Base-by-base conservation (phyloP, 2,329 filamentous ascomycete species). In the Onygena corvina region DNA sequence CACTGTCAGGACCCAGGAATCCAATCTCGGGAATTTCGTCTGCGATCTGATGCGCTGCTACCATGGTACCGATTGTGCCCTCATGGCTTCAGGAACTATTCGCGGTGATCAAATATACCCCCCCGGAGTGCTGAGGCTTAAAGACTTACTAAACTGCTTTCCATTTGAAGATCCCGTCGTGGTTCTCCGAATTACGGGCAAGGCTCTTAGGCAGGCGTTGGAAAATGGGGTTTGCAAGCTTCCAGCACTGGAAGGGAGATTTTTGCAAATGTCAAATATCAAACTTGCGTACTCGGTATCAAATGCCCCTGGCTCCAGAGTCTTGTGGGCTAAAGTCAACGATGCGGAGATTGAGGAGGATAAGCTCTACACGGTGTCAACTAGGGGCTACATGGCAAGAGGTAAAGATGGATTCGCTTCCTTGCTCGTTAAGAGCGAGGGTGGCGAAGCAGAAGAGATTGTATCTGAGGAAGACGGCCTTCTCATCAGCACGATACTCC, bases 101-200 rank as follows among this genome's bases (percentile, higher is more conserved):
- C 78, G 88, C 11, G 88, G 87, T 1, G 88, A 94, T 60, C 86
- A 92, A 63, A 81, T 94, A 27, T 94, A 94, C 58, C 80, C 86
- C 0, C 85, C 86, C 0, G 88, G 88, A 0, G 72, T 88, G 0
- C 69, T 94, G 5, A 73, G 81, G 20, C 69, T 94, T 52, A 86
- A 86, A 59, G 86, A 93, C 59, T 78, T 93, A n/a, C 77, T 88
- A 50, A 84, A 85, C 46, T 94, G 86, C 60, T 94, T 94, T 57
- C 89, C 89, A 0, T 94, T 95, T 58, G 88, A 94, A 61, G 88
- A 94, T 55, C 87, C 88, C 0, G 84, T 89, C 1, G 83, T 94
- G 0, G 78, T 93, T 3, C 71, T 94, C 52, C 77, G 76, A 29
- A 74, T 87, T 3, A 79, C 71, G 0, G 89, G 89, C 0, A 72